A percentile compares a stretch with the other conserved stretches of the same genome.
These are phyloP conservation scores for Cucumis hystrix DNA, from an alignment of 306 rosid species.

Conservation along the genomic window DNA sequence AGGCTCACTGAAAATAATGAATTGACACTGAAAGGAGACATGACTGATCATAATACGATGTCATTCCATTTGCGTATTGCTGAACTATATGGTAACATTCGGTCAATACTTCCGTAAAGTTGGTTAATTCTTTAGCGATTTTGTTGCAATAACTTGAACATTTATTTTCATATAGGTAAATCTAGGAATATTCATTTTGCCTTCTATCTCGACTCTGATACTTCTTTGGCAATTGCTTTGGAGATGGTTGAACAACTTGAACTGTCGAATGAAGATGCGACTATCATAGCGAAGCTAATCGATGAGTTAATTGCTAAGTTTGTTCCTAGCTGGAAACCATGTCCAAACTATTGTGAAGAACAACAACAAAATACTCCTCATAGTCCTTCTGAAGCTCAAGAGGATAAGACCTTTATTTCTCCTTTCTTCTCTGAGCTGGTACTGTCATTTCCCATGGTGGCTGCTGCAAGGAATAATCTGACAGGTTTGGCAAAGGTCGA, in stretches of 20 bases:
- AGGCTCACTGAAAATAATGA: conserved; percentile 30
- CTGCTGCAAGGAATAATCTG: neutral
- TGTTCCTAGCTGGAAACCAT: conserved; percentile 41
- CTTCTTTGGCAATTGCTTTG: conserved; percentile 59
- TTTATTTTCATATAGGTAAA: conserved; percentile 36
- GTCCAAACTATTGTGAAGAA: conserved; percentile 1
- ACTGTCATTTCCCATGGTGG: conserved; percentile 1
- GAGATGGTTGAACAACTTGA: conserved; percentile 90
- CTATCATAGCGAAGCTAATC: conserved; percentile 53
- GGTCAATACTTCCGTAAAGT: neutral
- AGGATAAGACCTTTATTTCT: conserved; percentile 9
- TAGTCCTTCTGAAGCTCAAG: conserved; percentile 5
- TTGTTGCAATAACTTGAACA: neutral
- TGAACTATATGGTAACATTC: conserved; percentile 32
- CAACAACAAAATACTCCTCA: neutral
- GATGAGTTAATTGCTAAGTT: conserved; percentile 40
- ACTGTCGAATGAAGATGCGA: conserved; percentile 41
- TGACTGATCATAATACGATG: conserved; percentile 31
- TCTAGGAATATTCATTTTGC: conserved; percentile 67
- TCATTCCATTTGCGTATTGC: conserved; percentile 44
- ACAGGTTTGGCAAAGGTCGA: conserved; percentile 14
- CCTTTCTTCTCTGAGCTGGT: conserved; percentile 5
- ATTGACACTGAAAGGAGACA: conserved; percentile 52
- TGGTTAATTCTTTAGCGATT: neutral
- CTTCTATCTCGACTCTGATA: conserved; percentile 60